Conservation (phyloP, 257 asterid species). For the Voacanga thouarsii region DNA sequence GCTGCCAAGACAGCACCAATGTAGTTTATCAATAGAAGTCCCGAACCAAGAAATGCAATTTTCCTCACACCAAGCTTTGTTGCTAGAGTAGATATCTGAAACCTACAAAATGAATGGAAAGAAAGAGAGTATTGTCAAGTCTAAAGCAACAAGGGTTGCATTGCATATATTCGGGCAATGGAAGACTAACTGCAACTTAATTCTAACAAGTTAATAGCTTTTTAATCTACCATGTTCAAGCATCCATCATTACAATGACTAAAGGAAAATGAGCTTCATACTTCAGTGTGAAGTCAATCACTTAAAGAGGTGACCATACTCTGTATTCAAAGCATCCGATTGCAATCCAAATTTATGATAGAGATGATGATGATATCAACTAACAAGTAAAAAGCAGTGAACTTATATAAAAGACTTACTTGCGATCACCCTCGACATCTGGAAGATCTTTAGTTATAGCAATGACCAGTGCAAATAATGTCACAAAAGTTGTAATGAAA, state of each 20-base stretch:
- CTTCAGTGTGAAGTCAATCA: background rate
- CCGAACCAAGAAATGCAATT: constrained; percentile 84
- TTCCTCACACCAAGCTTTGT: constrained; percentile 97
- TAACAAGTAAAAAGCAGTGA: constrained; percentile 6
- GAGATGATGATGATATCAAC: background rate
- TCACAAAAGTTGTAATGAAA: constrained; percentile 92
- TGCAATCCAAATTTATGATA: background rate
- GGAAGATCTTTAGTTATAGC: constrained; percentile 99
- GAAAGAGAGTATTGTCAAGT: background rate
- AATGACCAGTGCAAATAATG: constrained; percentile 88
- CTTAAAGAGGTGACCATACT: background rate
- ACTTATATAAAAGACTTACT: constrained; percentile 53
- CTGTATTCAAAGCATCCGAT: background rate
- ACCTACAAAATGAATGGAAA: constrained; percentile 43
- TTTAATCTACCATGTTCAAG: background rate
- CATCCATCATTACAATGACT: background rate
- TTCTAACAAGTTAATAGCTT: background rate
- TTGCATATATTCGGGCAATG: background rate
- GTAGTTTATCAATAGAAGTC: constrained; percentile 78
- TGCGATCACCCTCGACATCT: constrained; percentile 98
- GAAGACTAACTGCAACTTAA: background rate
- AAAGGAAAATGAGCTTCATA: background rate
- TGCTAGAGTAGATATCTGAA: constrained; percentile 93
- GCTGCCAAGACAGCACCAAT: constrained; percentile 76
- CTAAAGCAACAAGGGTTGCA: background rate